These are phyloP conservation scores for Auriculariales sp. DNA, from an alignment of 768 basidiomycete genomes.

Conservation along the genomic window DNA sequence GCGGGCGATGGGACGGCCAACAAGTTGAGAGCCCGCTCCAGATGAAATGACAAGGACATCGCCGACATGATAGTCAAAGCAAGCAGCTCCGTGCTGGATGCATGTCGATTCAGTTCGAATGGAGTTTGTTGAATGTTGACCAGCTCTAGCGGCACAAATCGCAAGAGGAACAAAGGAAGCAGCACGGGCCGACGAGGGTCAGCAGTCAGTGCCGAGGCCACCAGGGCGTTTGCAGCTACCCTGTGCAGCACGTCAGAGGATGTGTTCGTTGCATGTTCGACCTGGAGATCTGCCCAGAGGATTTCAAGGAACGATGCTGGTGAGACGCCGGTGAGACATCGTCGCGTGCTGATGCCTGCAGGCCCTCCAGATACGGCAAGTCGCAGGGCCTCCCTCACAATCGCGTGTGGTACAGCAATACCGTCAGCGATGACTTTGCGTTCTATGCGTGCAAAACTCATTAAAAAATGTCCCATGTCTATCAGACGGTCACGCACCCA, in stretches of 20 bases:
- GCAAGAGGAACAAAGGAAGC: conserved; percentile 58
- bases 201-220: conserved; percentile 38
- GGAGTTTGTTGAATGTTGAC: conserved; percentile 30
- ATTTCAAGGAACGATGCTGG: conserved; percentile 48
- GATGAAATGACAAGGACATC: conserved; percentile 50
- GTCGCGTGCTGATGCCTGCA: conserved; percentile 48
- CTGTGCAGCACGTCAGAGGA: conserved; percentile 47
- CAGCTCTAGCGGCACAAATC: conserved; percentile 49
- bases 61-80: conserved; percentile 50
- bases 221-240: conserved; percentile 50
- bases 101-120: conserved; percentile 12
- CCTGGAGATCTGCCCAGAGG: conserved; percentile 62
- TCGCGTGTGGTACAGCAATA: too few species aligned
- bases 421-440: too few species aligned
- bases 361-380: conserved; percentile 48
- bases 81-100: conserved; percentile 40
- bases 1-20: conserved; percentile 32
- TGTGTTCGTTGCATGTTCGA: conserved; percentile 22
- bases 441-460: too few species aligned
- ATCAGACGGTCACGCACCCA: too few species aligned
- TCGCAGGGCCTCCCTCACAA: conserved; percentile 37
- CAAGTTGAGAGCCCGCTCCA: conserved; percentile 53
- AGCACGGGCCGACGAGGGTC: conserved; percentile 37
- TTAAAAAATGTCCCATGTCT: too few species aligned
- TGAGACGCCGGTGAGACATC: conserved; percentile 42